These are phyloP conservation scores for Fusarium sp. DNA, from an alignment of 2,329 filamentous ascomycete genomes.

Conservation along the genomic window DNA sequence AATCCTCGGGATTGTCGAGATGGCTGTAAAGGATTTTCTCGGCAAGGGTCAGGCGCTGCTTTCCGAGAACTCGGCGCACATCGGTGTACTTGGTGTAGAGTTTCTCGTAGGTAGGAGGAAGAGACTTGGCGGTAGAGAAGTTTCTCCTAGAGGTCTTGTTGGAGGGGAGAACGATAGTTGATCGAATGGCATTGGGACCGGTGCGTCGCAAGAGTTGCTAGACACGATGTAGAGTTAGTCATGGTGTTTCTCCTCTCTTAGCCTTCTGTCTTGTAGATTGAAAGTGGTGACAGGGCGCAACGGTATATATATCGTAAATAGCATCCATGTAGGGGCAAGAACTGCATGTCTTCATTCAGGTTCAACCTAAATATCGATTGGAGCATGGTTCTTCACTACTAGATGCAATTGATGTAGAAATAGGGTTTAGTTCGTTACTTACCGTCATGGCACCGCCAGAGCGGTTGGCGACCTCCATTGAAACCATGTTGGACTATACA, in stretches of 20 bases:
- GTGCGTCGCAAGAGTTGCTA: conserved; percentile 57
- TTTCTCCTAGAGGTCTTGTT: conserved; percentile 53
- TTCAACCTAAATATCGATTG: not conserved
- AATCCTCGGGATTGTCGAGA: conserved; percentile 89
- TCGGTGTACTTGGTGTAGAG: conserved; percentile 82
- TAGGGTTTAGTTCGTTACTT: conserved; percentile 26
- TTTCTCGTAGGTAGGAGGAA: conserved; percentile 82
- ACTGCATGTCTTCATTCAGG: not conserved
- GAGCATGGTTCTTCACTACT: not conserved
- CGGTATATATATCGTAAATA: not conserved
- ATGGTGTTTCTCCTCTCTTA: not conserved
- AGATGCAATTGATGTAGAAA: conserved; percentile 19
- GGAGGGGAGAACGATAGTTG: conserved; percentile 46
- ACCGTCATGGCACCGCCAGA: conserved; percentile 64
- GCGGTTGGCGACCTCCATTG: conserved; percentile 65
- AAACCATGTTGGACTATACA: conserved; percentile 58
- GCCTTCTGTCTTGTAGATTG: not conserved
- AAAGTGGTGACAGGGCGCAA: not conserved
- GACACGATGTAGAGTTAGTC: conserved; percentile 29
- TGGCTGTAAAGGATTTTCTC: conserved; percentile 99
- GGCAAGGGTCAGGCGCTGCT: conserved; percentile 81
- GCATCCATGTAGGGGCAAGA: not conserved
- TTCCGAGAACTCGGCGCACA: conserved; percentile 79
- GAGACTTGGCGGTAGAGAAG: conserved; percentile 58
- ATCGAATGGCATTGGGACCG: conserved; percentile 51